Evolutionary conservation across 2,329 filamentous ascomycete genomes (phyloP).

Genomic region (Botryotinia calthae): DNA sequence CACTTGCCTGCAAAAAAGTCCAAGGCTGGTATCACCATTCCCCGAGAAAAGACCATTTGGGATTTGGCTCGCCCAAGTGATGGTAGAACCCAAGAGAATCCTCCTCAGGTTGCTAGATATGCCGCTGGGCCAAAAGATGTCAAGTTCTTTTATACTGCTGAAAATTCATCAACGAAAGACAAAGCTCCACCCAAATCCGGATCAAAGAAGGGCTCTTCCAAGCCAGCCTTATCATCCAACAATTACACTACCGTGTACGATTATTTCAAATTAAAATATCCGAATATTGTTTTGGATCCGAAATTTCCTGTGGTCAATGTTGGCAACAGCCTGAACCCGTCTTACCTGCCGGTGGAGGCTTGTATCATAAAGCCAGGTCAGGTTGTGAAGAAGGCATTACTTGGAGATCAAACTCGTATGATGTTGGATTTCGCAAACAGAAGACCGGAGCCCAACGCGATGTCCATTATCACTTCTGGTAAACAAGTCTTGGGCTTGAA

Average conservation of each 20-base stretch:
- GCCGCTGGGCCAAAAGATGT: conserved; percentile 53
- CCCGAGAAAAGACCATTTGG: conserved; percentile 46
- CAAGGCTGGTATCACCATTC: conserved; percentile 38
- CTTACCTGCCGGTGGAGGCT: conserved; percentile 65
- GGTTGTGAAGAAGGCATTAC: conserved; percentile 57
- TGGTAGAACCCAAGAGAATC: conserved; percentile 39
- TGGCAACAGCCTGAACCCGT: conserved; percentile 54
- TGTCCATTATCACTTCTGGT: conserved; percentile 60
- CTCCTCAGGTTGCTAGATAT: conserved; percentile 38
- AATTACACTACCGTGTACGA: conserved; percentile 55
- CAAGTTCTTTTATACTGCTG: conserved; percentile 52
- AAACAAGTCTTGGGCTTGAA: conserved; percentile 58
- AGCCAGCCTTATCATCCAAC: conserved; percentile 31
- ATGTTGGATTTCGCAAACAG: conserved; percentile 76
- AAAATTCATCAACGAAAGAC: conserved; percentile 25
- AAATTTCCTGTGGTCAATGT: conserved; percentile 61
- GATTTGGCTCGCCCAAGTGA: conserved; percentile 45
- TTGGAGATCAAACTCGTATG: conserved; percentile 55
- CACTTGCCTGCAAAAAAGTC: conserved; percentile 41
- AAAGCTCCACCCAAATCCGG: conserved; percentile 37
- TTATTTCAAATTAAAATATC: conserved; percentile 54
- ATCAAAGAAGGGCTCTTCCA: conserved; percentile 34
- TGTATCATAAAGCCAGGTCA: conserved; percentile 65
- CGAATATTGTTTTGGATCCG: conserved; percentile 48
- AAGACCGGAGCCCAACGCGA: conserved; percentile 62